Conservation (phyloP, 768 basidiomycete species). For the Boletus subcaerulescens region DNA sequence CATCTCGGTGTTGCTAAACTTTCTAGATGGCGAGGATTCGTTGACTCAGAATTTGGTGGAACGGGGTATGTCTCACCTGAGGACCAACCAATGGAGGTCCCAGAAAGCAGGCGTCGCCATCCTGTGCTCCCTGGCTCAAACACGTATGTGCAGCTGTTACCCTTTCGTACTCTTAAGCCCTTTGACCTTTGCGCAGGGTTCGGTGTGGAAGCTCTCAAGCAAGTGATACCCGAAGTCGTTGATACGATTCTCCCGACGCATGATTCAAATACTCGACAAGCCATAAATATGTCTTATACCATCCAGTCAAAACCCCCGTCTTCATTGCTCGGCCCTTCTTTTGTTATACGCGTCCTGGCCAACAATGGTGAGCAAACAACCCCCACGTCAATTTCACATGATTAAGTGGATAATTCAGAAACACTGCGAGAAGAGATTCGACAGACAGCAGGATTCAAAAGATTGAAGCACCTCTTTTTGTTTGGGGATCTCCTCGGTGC, state of each 20-base stretch:
- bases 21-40: background rate
- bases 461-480: constrained; percentile 15
- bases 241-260: constrained; percentile 4
- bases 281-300: background rate
- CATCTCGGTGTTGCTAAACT: background rate
- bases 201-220: constrained; percentile 4
- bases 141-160: background rate
- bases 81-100: background rate
- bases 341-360: constrained; percentile 2
- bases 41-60: background rate
- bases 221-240: background rate
- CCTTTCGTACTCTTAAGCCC: background rate
- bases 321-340: constrained; percentile 1
- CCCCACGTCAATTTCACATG: background rate
- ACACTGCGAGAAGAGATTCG: constrained; percentile 19
- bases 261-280: background rate
- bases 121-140: constrained; percentile 3
- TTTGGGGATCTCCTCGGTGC: constrained; percentile 5
- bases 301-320: constrained; percentile 1
- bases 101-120: constrained; percentile 18
- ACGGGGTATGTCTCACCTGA: constrained; percentile 2
- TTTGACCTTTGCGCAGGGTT: constrained; percentile 1
- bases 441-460: constrained; percentile 9
- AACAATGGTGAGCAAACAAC: background rate
- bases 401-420: constrained; percentile 5